Evolutionary conservation across 805 yeast species (phyloP).

Genomic region (Teunomyces atbi): DNA sequence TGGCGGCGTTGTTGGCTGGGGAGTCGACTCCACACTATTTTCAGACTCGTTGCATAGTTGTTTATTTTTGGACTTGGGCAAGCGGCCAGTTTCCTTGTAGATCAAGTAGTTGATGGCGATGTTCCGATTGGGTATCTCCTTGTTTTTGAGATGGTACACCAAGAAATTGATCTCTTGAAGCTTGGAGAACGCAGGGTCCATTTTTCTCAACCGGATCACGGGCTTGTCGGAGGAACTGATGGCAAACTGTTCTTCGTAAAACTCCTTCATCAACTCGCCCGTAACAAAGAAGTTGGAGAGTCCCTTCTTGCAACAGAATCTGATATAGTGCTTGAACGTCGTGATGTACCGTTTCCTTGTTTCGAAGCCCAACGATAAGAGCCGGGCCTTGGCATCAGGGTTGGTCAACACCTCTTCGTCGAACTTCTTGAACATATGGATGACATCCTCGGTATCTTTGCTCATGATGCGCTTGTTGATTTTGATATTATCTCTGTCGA

Average conservation of each 20-base stretch:
- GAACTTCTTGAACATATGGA: constrained; percentile 15
- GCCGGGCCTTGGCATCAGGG: constrained; percentile 14
- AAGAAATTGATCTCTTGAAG: constrained; percentile 15
- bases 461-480: constrained; percentile 16
- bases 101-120: constrained; percentile 13
- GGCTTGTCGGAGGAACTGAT: constrained; percentile 14
- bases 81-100: constrained; percentile 10
- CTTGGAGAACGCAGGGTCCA: constrained; percentile 17
- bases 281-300: constrained; percentile 13
- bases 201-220: constrained; percentile 14
- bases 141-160: constrained; percentile 12
- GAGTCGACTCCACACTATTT: background rate
- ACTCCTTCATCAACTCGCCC: constrained; percentile 15
- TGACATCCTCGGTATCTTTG: constrained; percentile 15
- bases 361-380: constrained; percentile 13
- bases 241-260: constrained; percentile 13
- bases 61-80: background rate
- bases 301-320: constrained; percentile 13
- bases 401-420: constrained; percentile 14
- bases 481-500: constrained; percentile 13
- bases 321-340: constrained; percentile 14
- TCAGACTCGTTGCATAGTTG: background rate
- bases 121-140: constrained; percentile 14
- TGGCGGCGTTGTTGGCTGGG: background rate
- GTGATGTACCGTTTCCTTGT: constrained; percentile 16